Conservation (phyloP, 805 yeast species). For the Phaffomyces antillensis region DNA sequence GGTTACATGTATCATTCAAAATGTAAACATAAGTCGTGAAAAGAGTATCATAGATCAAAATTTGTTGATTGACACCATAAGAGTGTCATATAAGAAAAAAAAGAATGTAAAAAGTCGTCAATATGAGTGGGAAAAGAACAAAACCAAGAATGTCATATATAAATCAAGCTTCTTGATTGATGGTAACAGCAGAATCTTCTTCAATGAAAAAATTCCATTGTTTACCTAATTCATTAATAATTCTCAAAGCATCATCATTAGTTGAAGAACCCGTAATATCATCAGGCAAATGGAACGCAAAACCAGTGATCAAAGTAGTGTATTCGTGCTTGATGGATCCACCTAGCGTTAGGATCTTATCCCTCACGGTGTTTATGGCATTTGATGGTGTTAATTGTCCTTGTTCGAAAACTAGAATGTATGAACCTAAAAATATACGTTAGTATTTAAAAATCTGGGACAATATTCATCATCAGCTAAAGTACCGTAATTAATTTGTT, state of each 20-base stretch:
- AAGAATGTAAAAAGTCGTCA: not conserved
- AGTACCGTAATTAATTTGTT: no score
- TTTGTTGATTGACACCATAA: no score
- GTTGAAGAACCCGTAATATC: conserved; percentile 10
- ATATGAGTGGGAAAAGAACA: not conserved
- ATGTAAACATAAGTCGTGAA: no score
- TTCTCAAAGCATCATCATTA: conserved; percentile 18
- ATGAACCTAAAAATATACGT: conserved; percentile 12
- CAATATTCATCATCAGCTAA: no score
- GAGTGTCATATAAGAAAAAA: not conserved
- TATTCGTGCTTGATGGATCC: conserved; percentile 43
- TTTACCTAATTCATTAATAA: conserved; percentile 7
- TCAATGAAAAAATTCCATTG: conserved; percentile 39
- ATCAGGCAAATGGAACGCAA: conserved; percentile 33
- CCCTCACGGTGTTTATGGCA: conserved; percentile 27
- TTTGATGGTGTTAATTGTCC: conserved; percentile 22
- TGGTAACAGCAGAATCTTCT: conserved; percentile 32
- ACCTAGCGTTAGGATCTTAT: conserved; percentile 30
- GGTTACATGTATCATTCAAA: no score
- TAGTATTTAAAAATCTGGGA: no score
- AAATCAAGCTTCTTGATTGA: conserved; percentile 17
- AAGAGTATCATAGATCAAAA: no score
- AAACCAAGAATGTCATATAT: not conserved
- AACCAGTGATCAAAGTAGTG: conserved; percentile 39
- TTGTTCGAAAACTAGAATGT: conserved; percentile 22